Conservation (phyloP, 139 green algal genomes). For the Chlamydomonas sphaeroides region DNA sequence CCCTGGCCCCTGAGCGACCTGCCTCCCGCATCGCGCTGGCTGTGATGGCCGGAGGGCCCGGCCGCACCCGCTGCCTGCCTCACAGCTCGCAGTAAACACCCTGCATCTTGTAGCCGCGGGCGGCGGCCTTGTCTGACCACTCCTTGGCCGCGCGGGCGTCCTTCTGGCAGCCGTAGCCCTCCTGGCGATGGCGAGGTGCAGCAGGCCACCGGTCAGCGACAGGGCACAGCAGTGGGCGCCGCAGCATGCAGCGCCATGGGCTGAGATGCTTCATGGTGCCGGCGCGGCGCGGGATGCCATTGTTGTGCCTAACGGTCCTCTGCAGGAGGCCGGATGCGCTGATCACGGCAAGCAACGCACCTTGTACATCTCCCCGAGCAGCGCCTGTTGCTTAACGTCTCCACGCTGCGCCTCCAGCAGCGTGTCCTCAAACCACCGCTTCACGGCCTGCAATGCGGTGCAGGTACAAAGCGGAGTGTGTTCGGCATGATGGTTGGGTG, state of each 20-base stretch:
- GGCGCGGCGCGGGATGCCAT: no score
- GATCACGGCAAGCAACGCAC: not conserved
- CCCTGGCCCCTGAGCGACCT: no score
- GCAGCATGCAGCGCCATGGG: not conserved
- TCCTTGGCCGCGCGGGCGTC: constrained; percentile 63
- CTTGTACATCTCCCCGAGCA: constrained; percentile 82
- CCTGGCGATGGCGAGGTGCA: constrained; percentile 22
- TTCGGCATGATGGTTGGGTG: no score
- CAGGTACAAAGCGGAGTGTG: no score
- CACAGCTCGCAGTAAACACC: constrained; percentile 72
- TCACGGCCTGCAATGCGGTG: no score
- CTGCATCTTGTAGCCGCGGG: constrained; percentile 80
- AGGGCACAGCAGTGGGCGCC: not conserved
- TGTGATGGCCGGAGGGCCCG: no score
- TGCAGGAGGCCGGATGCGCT: no score
- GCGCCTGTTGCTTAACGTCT: constrained; percentile 75
- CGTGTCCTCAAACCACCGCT: constrained; percentile 82
- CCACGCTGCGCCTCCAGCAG: constrained; percentile 68
- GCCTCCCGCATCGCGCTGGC: no score
- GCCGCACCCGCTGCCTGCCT: no score
- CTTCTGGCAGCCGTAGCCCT: constrained; percentile 80
- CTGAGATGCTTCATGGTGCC: no score
- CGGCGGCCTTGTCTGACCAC: constrained; percentile 70
- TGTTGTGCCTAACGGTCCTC: no score
- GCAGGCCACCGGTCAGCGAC: not conserved